Evolutionary conservation across 164 flowering plant species (phyloP).

Genomic region (Paratinospora sagittata): DNA sequence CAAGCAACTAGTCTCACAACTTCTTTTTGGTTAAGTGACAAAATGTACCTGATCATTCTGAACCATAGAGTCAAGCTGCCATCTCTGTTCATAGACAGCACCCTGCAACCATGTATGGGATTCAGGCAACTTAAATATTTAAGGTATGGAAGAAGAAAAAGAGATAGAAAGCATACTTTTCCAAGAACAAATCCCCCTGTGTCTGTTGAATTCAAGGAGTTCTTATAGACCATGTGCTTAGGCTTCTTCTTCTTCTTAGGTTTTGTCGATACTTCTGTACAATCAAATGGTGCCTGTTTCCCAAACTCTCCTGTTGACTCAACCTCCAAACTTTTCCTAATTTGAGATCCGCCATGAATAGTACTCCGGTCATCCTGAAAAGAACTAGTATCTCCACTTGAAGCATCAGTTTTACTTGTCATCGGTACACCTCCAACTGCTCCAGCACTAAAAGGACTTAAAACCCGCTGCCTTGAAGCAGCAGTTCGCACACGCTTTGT

Average conservation of each 20-base stretch:
- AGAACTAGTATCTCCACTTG: constrained; percentile 96
- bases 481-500: constrained; percentile 78
- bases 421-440: constrained; percentile 37
- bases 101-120: constrained; percentile 40
- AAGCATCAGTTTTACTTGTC: constrained; percentile 65
- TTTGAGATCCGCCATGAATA: constrained; percentile 56
- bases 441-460: constrained; percentile 51
- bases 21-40: not conserved
- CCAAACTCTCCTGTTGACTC: constrained; percentile 74
- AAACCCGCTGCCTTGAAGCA: constrained; percentile 87
- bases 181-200: constrained; percentile 19
- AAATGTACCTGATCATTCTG: constrained; percentile 64
- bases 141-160: constrained; percentile 1
- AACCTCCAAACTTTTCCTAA: constrained; percentile 59
- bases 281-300: constrained; percentile 55
- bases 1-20: constrained; percentile 3
- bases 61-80: constrained; percentile 55
- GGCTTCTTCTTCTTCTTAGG: constrained; percentile 85
- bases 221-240: constrained; percentile 51
- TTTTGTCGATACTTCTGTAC: constrained; percentile 54
- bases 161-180: constrained; percentile 18
- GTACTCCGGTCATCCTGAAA: constrained; percentile 91
- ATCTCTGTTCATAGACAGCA: constrained; percentile 57
- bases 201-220: constrained; percentile 19
- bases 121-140: constrained; percentile 20